Evolutionary conservation across 768 basidiomycete genomes (phyloP).

Genomic region (Leccinum uliginosum): DNA sequence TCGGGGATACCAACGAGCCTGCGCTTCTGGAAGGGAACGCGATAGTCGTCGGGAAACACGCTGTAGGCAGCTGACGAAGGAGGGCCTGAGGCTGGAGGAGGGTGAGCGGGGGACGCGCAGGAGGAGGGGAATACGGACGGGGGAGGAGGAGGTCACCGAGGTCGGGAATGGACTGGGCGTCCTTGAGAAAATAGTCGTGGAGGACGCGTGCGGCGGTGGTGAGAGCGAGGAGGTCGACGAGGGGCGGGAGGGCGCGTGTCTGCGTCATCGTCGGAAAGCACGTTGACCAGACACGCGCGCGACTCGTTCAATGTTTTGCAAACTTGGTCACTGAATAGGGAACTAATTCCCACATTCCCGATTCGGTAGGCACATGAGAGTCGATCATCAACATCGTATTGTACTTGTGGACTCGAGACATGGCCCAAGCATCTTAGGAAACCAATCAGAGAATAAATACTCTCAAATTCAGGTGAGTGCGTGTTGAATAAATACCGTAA

Average conservation of each 20-base stretch:
- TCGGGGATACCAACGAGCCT: slow-evolving; percentile 76
- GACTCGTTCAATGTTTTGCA: neutral
- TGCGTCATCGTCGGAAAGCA: slow-evolving; percentile 13
- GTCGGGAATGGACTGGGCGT: slow-evolving; percentile 72
- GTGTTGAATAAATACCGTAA: slow-evolving; percentile 82
- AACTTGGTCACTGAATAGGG: neutral
- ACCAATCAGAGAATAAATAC: no score
- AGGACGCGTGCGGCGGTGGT: slow-evolving; percentile 65
- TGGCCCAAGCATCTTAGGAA: no score
- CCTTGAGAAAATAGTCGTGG: slow-evolving; percentile 66
- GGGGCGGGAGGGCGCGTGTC: slow-evolving; percentile 18
- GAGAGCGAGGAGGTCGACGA: slow-evolving; percentile 58
- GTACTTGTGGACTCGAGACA: no score
- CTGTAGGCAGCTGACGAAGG: slow-evolving; percentile 77
- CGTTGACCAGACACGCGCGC: neutral
- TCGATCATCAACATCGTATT: slow-evolving; percentile 41
- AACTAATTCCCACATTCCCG: slow-evolving; percentile 1
- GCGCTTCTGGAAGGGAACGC: slow-evolving; percentile 77
- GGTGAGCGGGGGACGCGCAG: slow-evolving; percentile 3
- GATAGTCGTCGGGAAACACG: slow-evolving; percentile 70
- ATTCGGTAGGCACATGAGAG: neutral
- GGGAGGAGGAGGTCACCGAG: slow-evolving; percentile 65
- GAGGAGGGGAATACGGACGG: slow-evolving; percentile 37
- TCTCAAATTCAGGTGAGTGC: slow-evolving; percentile 24
- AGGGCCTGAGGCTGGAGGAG: slow-evolving; percentile 48